Percentiles rank a stretch among this genome's conserved stretches.
Conservation (phyloP, 192 early-diverging fungal species). For the Spizellomyces punctatus region DNA sequence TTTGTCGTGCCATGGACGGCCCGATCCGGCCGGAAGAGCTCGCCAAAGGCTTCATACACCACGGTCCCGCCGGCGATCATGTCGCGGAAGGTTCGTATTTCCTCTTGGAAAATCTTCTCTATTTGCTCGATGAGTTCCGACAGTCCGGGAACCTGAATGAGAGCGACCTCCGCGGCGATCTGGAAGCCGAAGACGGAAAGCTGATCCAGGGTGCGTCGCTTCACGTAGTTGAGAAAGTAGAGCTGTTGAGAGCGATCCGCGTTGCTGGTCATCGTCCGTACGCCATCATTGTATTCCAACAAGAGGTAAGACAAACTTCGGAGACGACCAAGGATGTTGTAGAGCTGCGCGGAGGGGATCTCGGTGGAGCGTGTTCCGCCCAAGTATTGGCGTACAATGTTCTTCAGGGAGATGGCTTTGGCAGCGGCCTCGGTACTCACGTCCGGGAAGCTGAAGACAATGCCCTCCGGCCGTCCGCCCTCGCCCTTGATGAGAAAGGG, state of each 20-base stretch:
- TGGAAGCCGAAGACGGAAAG: conserved; percentile 34
- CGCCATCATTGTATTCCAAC: conserved; percentile 29
- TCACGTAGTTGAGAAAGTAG: conserved; percentile 24
- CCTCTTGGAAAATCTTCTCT: conserved; percentile 24
- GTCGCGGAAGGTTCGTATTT: conserved; percentile 26
- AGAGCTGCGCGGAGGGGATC: not conserved
- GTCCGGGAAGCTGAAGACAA: conserved; percentile 2
- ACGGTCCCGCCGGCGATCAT: conserved; percentile 31
- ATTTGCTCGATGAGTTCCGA: conserved; percentile 32
- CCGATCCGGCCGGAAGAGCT: conserved; percentile 43
- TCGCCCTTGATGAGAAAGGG: too few relatives aligned
- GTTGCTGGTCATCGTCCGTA: not conserved
- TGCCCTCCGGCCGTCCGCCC: too few relatives aligned
- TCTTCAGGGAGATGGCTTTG: conserved; percentile 7
- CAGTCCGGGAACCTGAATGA: conserved; percentile 38
- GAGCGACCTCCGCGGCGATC: conserved; percentile 12
- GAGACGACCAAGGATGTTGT: conserved; percentile 23
- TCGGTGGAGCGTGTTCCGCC: not conserved
- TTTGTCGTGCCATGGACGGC: conserved; percentile 38
- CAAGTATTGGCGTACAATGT: not conserved
- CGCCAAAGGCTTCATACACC: conserved; percentile 42
- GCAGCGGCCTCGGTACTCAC: not conserved
- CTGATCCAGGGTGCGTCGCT: conserved; percentile 17
- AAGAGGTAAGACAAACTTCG: not conserved
- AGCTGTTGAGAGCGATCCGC: too few relatives aligned